Conservation (phyloP, 352 stramenopile species). For the Globisporangium spiculum region DNA sequence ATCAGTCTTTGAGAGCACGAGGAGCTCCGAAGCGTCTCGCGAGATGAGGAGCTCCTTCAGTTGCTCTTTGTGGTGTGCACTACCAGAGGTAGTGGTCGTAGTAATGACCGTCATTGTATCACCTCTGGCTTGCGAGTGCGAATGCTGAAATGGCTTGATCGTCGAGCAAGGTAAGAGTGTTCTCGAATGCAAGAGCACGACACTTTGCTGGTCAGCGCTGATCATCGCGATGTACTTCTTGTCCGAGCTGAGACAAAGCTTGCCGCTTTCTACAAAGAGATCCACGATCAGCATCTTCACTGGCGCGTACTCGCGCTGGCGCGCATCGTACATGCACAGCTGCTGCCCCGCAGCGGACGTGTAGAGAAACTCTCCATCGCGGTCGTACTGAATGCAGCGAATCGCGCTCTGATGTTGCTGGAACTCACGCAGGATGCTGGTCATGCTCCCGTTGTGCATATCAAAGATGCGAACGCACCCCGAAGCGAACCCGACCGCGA, state of each 20-base stretch:
- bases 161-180: slow-evolving; percentile 36
- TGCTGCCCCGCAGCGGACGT: slow-evolving; percentile 55
- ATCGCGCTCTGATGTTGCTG: slow-evolving; percentile 84
- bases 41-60: slow-evolving; percentile 49
- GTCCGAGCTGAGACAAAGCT: slow-evolving; percentile 36
- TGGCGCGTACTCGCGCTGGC: slow-evolving; percentile 42
- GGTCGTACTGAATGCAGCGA: slow-evolving; percentile 46
- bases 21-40: slow-evolving; percentile 41
- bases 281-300: slow-evolving; percentile 72
- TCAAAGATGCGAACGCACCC: slow-evolving; percentile 86
- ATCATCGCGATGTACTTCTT: slow-evolving; percentile 39
- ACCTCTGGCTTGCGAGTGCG: background rate
- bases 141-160: slow-evolving; percentile 29
- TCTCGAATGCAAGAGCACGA: slow-evolving; percentile 39
- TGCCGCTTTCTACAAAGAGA: slow-evolving; percentile 27
- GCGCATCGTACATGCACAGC: slow-evolving; percentile 61
- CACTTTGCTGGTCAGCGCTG: slow-evolving; percentile 23
- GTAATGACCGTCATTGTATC: background rate
- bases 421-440: slow-evolving; percentile 63
- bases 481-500: slow-evolving; percentile 78
- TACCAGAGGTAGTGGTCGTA: background rate
- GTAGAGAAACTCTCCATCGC: slow-evolving; percentile 40
- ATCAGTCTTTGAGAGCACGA: slow-evolving; percentile 48
- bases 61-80: slow-evolving; percentile 3
- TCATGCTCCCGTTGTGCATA: slow-evolving; percentile 27